Base-by-base conservation (phyloP, 2,329 filamentous ascomycete species). In the Trichoderma koningiopsis region DNA sequence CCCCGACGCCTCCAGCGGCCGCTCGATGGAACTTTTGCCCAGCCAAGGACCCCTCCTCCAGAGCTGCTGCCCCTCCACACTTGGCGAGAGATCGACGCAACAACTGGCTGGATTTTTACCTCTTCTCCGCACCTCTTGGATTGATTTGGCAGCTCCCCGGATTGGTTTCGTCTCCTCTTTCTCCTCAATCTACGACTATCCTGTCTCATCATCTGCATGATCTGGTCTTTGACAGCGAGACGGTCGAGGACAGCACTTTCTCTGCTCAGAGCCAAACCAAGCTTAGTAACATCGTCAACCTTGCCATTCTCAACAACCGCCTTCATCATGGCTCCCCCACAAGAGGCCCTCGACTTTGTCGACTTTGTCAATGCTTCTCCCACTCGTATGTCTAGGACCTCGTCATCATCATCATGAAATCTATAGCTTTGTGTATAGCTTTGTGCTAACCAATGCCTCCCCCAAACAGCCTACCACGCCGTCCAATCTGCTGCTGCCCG, bases 301-400 rank as follows among this genome's bases (percentile, higher is more conserved):
- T 66, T 70, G 35, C 29, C 63, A 19, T 71, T 71, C 66, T 62
- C 67, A 7, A 77, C 77, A 53, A 75, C 79, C 1, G 61, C 75
- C 70, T 72, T 72, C 76, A 80, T 70, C 75, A 88, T 88, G 86
- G 82, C 85, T 60, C 83, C 85, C 62, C 83, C 84, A 43, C 79
- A 84, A 73, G 81, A 88, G 66, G 92, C 92, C 67, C 83, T 91
- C 81, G 93, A 96, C 84, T 97, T 97, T 80, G 83, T 97, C 77
- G 91, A 93, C 81, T 97, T 97, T 83, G 91, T 97, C 79, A 97
- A 97, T 81, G 92, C 91, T 72, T 97, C 94, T 70, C 96, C 96
- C 14, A 97, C 94, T 65, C 95, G 94, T 97, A 86, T 75, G 89
- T 77, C 19, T 3, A n/a, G 13, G 1, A 4, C 22, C 10, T 56